These are phyloP conservation scores for Corylus avellana DNA, from an alignment of 306 rosid species.

Conservation along the genomic window DNA sequence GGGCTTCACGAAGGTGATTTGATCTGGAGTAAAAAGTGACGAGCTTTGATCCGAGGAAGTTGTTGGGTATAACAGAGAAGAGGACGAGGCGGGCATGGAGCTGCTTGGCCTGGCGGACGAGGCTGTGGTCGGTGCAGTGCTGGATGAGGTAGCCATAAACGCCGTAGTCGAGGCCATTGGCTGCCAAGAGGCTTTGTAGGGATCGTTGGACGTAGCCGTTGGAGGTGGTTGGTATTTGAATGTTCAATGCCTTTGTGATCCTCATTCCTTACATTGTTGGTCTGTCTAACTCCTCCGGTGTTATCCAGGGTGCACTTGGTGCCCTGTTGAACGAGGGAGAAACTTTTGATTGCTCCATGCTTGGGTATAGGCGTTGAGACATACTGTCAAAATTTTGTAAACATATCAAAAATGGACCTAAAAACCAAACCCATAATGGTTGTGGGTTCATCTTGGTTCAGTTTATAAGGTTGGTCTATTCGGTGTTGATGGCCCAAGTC, in stretches of 20 bases:
- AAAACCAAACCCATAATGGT: no score
- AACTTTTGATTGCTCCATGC: no score
- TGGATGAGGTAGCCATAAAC: slow-evolving; percentile 71
- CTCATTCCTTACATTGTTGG: slow-evolving; percentile 41
- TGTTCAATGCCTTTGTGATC: slow-evolving; percentile 34
- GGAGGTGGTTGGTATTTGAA: slow-evolving; percentile 28
- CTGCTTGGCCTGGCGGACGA: slow-evolving; percentile 67
- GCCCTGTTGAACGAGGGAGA: no score
- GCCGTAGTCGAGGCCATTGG: slow-evolving; percentile 42
- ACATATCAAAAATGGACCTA: no score
- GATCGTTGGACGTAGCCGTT: slow-evolving; percentile 33
- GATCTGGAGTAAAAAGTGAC: slow-evolving; percentile 54
- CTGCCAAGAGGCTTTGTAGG: slow-evolving; percentile 23
- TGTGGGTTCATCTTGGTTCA: no score
- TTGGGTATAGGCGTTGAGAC: no score
- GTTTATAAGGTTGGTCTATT: no score
- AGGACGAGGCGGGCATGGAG: slow-evolving; percentile 77
- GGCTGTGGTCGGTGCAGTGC: slow-evolving; percentile 52
- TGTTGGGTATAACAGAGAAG: slow-evolving; percentile 61
- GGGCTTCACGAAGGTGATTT: slow-evolving; percentile 46
- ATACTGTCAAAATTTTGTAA: no score
- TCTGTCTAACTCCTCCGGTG: background rate
- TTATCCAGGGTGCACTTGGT: no score
- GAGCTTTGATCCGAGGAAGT: slow-evolving; percentile 86
- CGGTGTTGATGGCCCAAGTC: no score